Percentiles rank a stretch among this genome's conserved stretches.
These are phyloP conservation scores for Leptosphaerulina australis DNA, from an alignment of 2,329 filamentous ascomycete genomes.

Conservation along the genomic window DNA sequence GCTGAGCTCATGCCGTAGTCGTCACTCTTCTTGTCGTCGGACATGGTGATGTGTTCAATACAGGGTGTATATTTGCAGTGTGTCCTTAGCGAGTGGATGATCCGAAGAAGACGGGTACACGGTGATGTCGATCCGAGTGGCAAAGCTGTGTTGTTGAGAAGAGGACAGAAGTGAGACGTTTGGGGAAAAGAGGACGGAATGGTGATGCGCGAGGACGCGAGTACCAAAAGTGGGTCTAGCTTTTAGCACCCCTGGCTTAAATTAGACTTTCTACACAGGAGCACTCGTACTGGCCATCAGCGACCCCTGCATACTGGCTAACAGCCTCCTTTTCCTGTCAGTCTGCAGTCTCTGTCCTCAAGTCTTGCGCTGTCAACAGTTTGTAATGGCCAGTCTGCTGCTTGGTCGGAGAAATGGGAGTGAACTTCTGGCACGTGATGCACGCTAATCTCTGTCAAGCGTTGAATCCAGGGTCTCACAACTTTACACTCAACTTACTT, in stretches of 20 bases:
- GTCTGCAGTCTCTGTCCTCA: conserved; percentile 6
- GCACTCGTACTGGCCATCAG: conserved; percentile 17
- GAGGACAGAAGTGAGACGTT: conserved; percentile 26
- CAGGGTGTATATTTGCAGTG: conserved; percentile 12
- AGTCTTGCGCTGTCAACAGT: neutral
- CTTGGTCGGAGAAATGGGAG: neutral
- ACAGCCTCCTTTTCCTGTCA: conserved; percentile 13
- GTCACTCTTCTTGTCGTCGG: conserved; percentile 85
- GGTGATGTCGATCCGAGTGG: conserved; percentile 8
- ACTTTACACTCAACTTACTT: conserved; percentile 24
- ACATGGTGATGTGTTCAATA: conserved; percentile 61
- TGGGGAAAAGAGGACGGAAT: conserved; percentile 25
- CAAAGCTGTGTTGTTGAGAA: conserved; percentile 20
- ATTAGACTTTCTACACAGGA: conserved; percentile 17
- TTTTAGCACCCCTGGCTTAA: conserved; percentile 36
- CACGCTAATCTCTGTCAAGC: conserved; percentile 9
- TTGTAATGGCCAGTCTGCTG: neutral
- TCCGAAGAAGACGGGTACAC: conserved; percentile 26
- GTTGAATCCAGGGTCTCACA: conserved; percentile 12
- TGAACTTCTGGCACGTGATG: conserved; percentile 11
- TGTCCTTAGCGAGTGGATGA: conserved; percentile 23
- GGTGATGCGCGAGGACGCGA: conserved; percentile 39
- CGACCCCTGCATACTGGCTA: conserved; percentile 15
- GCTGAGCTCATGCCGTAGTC: conserved; percentile 69
- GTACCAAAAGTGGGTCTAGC: conserved; percentile 27